Percentiles rank a stretch among this genome's conserved stretches.
Conservation (phyloP, 306 rosid species). For the Cucurbita maxima region DNA sequence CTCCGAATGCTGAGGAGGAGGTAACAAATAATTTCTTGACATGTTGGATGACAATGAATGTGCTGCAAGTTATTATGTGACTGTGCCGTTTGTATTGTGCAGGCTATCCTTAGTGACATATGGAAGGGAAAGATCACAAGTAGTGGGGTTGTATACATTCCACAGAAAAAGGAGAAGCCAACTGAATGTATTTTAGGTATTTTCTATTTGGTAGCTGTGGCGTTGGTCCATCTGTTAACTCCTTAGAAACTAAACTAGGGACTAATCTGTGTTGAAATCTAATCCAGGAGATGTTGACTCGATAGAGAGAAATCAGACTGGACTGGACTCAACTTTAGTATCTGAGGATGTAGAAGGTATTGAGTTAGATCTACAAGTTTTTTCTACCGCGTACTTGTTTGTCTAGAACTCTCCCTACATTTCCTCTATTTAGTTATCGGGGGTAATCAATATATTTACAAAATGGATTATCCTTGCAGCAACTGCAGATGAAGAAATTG, state of each 20-base stretch:
- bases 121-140: slow-evolving; percentile 38
- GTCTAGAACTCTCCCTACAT: background rate
- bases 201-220: background rate
- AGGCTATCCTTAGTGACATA: slow-evolving; percentile 32
- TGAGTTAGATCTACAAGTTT: background rate
- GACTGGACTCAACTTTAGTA: slow-evolving; percentile 6
- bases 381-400: background rate
- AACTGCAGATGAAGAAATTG: slow-evolving; percentile 9
- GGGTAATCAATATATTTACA: background rate
- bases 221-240: background rate
- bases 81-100: slow-evolving; percentile 3
- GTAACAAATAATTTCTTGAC: slow-evolving; percentile 10
- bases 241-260: background rate
- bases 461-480: slow-evolving; percentile 2
- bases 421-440: slow-evolving; percentile 1
- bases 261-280: slow-evolving; percentile 8
- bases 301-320: slow-evolving; percentile 14
- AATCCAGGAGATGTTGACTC: slow-evolving; percentile 19
- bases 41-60: background rate
- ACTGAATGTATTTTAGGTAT: slow-evolving; percentile 27
- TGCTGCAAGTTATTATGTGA: background rate
- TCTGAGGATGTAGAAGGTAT: background rate
- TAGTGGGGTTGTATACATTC: slow-evolving; percentile 26
- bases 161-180: slow-evolving; percentile 20
- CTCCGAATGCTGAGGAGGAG: slow-evolving; percentile 40